Base-by-base conservation (phyloP, 2,329 filamentous ascomycete species). In the Sphaerulina populicola region DNA sequence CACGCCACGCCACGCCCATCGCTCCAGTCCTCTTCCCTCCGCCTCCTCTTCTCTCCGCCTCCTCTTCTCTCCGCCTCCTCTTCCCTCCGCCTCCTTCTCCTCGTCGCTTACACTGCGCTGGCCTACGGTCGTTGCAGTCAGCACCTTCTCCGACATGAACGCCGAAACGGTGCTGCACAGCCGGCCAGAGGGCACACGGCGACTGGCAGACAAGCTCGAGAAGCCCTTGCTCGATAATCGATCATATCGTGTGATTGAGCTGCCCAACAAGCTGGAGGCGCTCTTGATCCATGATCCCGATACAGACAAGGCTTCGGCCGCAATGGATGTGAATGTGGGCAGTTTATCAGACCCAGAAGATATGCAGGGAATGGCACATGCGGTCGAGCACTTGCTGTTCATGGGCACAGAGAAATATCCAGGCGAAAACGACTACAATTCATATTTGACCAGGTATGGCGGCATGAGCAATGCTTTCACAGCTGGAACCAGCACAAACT, bases 371-470 rank as follows among this genome's bases (percentile, higher is more conserved):
- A 90, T 94, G 80, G 91, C 91, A 47, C 93, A 97, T 73, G 90
- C 89, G 6, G 88, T 97, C 49, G 91, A 97, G 75, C 91, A 96
- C 77, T 74, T 96, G 58, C 74, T 98, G 21, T 98, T 98, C 74
- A 97, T 98, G 93, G 93, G 93, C 44, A 98, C 93, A 6, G 85
- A 95, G 70, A 98, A 97, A 80, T 98, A 93, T 65, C 93, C 93
- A 0, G 80, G 84, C 66, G 91, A 96, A 71, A 97, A 98, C 69
- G 91, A 86, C 58, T 98, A 98, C 74, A 88, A 88, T 64, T 85
- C 91, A 66, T 98, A 94, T 68, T 80, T 98, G 48, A 86, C 89
- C 46, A 79, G 87, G 53, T 85, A 96, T 68, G 94, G 89, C 8
- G 93, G 93, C 49, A 82, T 85, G 65, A 95, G 90, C 27, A 98